Evolutionary conservation across 208 protist genomes (phyloP).

Genomic region (Herpetomonas muscarum): DNA sequence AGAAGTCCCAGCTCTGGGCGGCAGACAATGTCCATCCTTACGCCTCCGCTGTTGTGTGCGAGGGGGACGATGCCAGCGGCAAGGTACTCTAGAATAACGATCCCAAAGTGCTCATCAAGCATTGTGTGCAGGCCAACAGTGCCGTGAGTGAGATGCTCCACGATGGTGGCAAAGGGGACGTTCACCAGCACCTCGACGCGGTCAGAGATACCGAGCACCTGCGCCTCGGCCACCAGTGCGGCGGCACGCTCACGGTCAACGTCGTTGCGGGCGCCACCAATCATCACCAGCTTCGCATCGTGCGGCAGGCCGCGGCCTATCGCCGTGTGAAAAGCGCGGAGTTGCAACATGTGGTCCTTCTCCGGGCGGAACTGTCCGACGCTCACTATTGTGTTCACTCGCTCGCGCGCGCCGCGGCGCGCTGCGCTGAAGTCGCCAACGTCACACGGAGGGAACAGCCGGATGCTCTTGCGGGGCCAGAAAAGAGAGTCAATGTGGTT

Average conservation of each 20-base stretch:
- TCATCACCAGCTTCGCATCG: constrained; percentile 67
- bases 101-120: constrained; percentile 99
- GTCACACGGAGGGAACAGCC: constrained; percentile 94
- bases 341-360: constrained; percentile 96
- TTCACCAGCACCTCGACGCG: constrained; percentile 65
- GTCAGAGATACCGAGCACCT: constrained; percentile 47
- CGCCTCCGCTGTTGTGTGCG: constrained; percentile 93
- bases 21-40: constrained; percentile 92
- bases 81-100: constrained; percentile 98
- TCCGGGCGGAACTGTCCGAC: constrained; percentile 97
- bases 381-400: constrained; percentile 84
- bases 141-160: constrained; percentile 36
- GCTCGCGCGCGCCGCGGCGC: constrained; percentile 24
- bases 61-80: constrained; percentile 90
- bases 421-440: constrained; percentile 35
- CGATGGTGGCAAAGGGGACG: constrained; percentile 43
- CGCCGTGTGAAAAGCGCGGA: constrained; percentile 78
- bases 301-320: constrained; percentile 22
- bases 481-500: constrained; percentile 89
- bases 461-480: constrained; percentile 25
- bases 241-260: constrained; percentile 72
- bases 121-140: constrained; percentile 97
- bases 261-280: constrained; percentile 83
- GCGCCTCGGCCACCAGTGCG: constrained; percentile 31
- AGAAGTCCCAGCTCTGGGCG: constrained; percentile 70